Percentiles rank a stretch among this genome's conserved stretches.
Evolutionary conservation across 306 rosid species (phyloP).

Genomic region (Lagenaria siceraria): DNA sequence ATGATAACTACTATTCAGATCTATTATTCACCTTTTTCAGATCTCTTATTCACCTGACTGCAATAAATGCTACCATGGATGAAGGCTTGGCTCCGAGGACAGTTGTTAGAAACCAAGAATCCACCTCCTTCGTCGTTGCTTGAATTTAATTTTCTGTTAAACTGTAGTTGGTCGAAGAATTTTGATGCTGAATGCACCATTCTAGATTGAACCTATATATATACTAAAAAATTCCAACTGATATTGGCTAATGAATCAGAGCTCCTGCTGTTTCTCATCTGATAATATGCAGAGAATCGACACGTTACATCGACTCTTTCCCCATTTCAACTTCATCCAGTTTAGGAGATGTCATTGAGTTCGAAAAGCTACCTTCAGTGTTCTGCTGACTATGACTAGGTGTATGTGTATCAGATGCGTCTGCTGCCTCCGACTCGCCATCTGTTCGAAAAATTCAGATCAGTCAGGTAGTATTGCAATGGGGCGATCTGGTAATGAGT

Average conservation of each 20-base stretch:
- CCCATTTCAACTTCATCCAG: slow-evolving; percentile 26
- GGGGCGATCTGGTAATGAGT: neutral
- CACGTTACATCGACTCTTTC: slow-evolving; percentile 28
- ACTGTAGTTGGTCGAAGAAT: neutral
- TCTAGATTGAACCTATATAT: neutral
- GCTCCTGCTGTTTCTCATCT: slow-evolving; percentile 22
- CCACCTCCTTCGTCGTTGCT: neutral
- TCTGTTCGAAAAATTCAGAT: slow-evolving; percentile 27
- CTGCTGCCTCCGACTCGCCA: slow-evolving; percentile 38
- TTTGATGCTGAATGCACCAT: neutral
- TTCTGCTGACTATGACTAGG: slow-evolving; percentile 18
- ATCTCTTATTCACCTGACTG: neutral
- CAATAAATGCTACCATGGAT: neutral
- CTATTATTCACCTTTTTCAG: neutral
- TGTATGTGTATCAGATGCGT: slow-evolving; percentile 30
- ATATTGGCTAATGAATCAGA: slow-evolving; percentile 13
- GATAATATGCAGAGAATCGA: slow-evolving; percentile 10
- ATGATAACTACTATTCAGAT: neutral
- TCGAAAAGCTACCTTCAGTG: slow-evolving; percentile 63
- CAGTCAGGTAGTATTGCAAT: slow-evolving; percentile 12
- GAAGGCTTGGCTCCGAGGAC: neutral
- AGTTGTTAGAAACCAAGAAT: neutral
- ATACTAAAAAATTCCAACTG: neutral
- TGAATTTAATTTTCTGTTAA: neutral
- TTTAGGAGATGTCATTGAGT: slow-evolving; percentile 48